These are phyloP conservation scores for Aechmea fasciata DNA, from an alignment of 176 grass and related monocot species.

Conservation along the genomic window DNA sequence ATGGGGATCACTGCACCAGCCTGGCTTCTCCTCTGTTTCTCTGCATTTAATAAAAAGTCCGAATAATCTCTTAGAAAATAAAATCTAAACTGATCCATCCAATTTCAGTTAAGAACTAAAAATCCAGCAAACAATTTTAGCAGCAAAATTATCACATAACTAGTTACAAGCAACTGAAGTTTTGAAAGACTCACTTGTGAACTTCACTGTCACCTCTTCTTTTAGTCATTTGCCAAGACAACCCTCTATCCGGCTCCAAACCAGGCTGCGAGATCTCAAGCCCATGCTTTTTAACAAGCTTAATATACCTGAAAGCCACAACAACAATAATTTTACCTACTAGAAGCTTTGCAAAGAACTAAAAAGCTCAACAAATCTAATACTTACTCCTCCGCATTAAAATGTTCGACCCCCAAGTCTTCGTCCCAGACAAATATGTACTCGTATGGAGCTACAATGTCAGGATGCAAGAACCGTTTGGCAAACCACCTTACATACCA, in stretches of 20 bases:
- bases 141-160: background rate
- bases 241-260: slow-evolving; percentile 79
- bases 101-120: too few species aligned
- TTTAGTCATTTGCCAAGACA: slow-evolving; percentile 99
- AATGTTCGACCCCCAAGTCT: slow-evolving; percentile 92
- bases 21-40: slow-evolving; percentile 81
- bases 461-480: slow-evolving; percentile 93
- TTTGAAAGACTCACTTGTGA: slow-evolving; percentile 67
- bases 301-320: slow-evolving; percentile 58
- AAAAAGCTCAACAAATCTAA: slow-evolving; percentile 3
- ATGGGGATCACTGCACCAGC: slow-evolving; percentile 91
- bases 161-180: background rate
- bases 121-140: background rate
- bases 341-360: slow-evolving; percentile 3
- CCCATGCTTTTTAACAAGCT: slow-evolving; percentile 95
- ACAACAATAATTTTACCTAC: slow-evolving; percentile 15
- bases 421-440: slow-evolving; percentile 99
- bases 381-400: slow-evolving; percentile 84
- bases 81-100: too few species aligned
- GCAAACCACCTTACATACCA: slow-evolving; percentile 82
- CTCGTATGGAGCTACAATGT: slow-evolving; percentile 72
- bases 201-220: slow-evolving; percentile 73
- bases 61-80: too few species aligned
- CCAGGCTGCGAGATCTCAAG: slow-evolving; percentile 96
- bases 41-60: slow-evolving; percentile 24